A percentile compares a stretch with the other conserved stretches of the same genome.
These are phyloP conservation scores for Linderniella brevidens DNA, from an alignment of 257 asterid species.

Conservation along the genomic window DNA sequence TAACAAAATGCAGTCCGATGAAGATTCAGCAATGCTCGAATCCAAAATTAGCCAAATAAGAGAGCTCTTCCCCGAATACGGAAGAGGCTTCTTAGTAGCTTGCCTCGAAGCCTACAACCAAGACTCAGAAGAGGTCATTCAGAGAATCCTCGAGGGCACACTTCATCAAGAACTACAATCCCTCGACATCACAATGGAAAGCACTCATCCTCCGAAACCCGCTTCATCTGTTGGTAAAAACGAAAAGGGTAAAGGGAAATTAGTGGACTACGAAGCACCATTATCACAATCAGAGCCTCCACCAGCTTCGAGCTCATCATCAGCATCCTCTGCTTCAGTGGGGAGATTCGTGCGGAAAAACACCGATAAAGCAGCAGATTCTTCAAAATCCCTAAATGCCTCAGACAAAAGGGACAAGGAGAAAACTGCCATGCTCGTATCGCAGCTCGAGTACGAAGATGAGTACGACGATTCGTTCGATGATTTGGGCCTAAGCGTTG, in stretches of 20 bases:
- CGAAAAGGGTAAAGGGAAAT: slow-evolving; percentile 77
- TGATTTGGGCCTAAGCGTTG: slow-evolving; percentile 75
- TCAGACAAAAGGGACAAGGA: slow-evolving; percentile 30
- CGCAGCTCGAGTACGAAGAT: slow-evolving; percentile 86
- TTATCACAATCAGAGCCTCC: slow-evolving; percentile 12
- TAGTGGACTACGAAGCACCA: slow-evolving; percentile 19
- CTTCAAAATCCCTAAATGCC: slow-evolving; percentile 29
- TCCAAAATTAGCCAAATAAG: slow-evolving; percentile 87
- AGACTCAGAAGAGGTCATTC: slow-evolving; percentile 82
- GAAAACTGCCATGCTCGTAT: slow-evolving; percentile 54
- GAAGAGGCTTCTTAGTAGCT: slow-evolving; percentile 69
- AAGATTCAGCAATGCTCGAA: slow-evolving; percentile 59
- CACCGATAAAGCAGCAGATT: slow-evolving; percentile 20
- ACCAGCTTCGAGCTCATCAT: slow-evolving; percentile 30
- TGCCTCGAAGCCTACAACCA: slow-evolving; percentile 91
- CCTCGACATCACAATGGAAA: slow-evolving; percentile 46
- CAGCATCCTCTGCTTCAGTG: slow-evolving; percentile 19
- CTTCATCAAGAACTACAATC: slow-evolving; percentile 71
- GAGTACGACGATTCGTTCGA: slow-evolving; percentile 97
- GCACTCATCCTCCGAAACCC: slow-evolving; percentile 32
- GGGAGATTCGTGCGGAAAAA: slow-evolving; percentile 81
- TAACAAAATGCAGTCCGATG: slow-evolving; percentile 29
- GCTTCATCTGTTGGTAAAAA: slow-evolving; percentile 10
- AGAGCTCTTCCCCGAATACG: slow-evolving; percentile 85
- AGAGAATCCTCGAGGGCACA: slow-evolving; percentile 81